Percentiles rank a stretch among this genome's conserved stretches.
Conservation (phyloP, 1,139 yeast genomes). For the Kodamaea sp. region DNA sequence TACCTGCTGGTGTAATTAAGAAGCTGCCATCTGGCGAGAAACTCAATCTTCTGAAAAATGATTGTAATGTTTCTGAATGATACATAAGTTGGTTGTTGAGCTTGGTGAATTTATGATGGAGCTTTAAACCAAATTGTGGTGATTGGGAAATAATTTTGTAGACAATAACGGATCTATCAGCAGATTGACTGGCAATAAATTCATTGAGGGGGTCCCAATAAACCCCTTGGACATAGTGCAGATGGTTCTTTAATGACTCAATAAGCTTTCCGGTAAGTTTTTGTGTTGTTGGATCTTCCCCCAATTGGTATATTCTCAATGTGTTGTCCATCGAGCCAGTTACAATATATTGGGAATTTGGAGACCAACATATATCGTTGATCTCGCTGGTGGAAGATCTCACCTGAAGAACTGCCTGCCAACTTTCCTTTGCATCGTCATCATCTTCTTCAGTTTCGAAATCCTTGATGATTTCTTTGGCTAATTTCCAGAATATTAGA, state of each 20-base stretch:
- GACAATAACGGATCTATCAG: slow-evolving; percentile 79
- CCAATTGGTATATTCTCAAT: slow-evolving; percentile 64
- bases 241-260: slow-evolving; percentile 68
- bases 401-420: slow-evolving; percentile 62
- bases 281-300: slow-evolving; percentile 1
- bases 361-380: slow-evolving; percentile 91
- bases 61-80: slow-evolving; percentile 83
- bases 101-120: slow-evolving; percentile 23
- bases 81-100: slow-evolving; percentile 50
- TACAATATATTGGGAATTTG: slow-evolving; percentile 70
- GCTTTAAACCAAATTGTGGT: slow-evolving; percentile 7
- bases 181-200: slow-evolving; percentile 82
- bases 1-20: slow-evolving; percentile 80
- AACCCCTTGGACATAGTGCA: slow-evolving; percentile 93
- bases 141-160: slow-evolving; percentile 28
- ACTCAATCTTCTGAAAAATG: slow-evolving; percentile 81
- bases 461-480: slow-evolving; percentile 55
- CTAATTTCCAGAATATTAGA: slow-evolving; percentile 72
- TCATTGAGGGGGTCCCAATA: slow-evolving; percentile 89
- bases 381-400: slow-evolving; percentile 72
- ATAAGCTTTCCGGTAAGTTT: slow-evolving; percentile 56
- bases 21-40: slow-evolving; percentile 91
- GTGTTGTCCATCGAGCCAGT: slow-evolving; percentile 92
- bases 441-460: slow-evolving; percentile 56
- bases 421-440: slow-evolving; percentile 64